phyloP scores from a whole-genome alignment of 2,329 filamentous ascomycete genomes.

The Aspergillus aculeatinus region DNA sequence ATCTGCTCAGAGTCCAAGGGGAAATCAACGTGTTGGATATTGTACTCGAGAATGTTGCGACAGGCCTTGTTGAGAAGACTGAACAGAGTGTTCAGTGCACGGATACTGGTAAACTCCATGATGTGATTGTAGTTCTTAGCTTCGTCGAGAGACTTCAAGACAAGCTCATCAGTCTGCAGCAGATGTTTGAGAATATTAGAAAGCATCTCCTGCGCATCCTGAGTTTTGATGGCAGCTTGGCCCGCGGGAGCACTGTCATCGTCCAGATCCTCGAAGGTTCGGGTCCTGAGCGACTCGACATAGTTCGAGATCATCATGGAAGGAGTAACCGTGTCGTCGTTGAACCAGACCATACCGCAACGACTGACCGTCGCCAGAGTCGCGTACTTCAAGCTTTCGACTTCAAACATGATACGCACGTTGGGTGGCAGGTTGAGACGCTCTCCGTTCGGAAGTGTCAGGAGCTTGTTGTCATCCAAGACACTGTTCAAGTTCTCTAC shows the following conservation, averaged over 20 bases:
- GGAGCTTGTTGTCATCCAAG: conserved; percentile 95
- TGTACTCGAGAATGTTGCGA: conserved; percentile 91
- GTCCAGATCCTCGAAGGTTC: conserved; percentile 91
- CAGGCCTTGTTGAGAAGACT: conserved; percentile 93
- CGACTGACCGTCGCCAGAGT: conserved; percentile 98
- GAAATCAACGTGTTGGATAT: conserved; percentile 90
- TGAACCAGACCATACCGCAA: conserved; percentile 99
- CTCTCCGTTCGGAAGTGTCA: conserved; percentile 96
- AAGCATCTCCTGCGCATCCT: conserved; percentile 74
- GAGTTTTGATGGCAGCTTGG: conserved; percentile 72
- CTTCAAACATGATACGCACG: conserved; percentile 99
- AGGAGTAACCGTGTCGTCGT: conserved; percentile 91
- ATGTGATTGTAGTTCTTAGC: conserved; percentile 85
- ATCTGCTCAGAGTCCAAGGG: conserved; percentile 86
- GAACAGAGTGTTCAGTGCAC: conserved; percentile 89
- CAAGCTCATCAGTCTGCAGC: conserved; percentile 76
- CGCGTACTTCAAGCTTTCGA: conserved; percentile 95
- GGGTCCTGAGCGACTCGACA: conserved; percentile 74
- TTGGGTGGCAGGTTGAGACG: conserved; percentile 91
- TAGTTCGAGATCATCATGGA: conserved; percentile 93
- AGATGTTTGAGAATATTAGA: conserved; percentile 76
- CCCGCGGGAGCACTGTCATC: conserved; percentile 80
- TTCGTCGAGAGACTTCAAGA: conserved; percentile 72
- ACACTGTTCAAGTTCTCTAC: conserved; percentile 99
- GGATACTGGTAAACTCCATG: conserved; percentile 94